Base-by-base conservation (phyloP, 164 flowering plant genomes). In the grape (Vitis vinifera) region DNA sequence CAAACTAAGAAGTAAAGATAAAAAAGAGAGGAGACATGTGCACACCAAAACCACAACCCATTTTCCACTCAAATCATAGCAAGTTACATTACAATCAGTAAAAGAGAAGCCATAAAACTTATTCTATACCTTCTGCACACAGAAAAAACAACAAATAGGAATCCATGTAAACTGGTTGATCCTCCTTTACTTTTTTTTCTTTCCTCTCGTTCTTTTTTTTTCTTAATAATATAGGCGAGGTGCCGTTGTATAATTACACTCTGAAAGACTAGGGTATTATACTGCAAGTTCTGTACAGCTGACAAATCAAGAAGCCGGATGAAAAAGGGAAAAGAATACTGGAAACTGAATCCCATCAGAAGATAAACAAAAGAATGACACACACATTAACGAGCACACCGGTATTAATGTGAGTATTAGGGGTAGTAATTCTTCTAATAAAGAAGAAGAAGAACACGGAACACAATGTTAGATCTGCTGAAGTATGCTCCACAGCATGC, bases 41-140 rank as follows among this genome's bases (percentile, higher is more conserved):
- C 81, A 84, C 79, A 76, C 84, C 81, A 87, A 84, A 71, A 76
- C 80, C 82, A 73, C 71, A 72, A 27, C 74, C 68, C 56, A 74
- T 77, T 73, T 68, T 78, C 66, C 71, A 80, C 69, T 69, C 74
- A 70, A 78, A 76, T 66, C 79, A 59, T 31, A 68, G 61, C 37
- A 65, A 63, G 79, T 80, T 73, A 67, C 66, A 80, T 72, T 71
- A 79, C 82, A 73, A 67, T 74, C 68, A 66, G 55, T 27, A 48
- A 55, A 60, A 23, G 59, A 16, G 48, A 75, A 23, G 16, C 52
- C 57, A 76, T 55, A 75, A 71, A 49, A 55, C 76, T 83, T 71
- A 73, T 83, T 80, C 84, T 82, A 79, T 82, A 77, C 74, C 81
- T 68, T 75, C 68, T 81, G 80, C 90, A 87, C 87, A 86, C 79